Base-by-base conservation (phyloP, 2,329 filamentous ascomycete genomes). In the Neofusicoccum ribis region DNA sequence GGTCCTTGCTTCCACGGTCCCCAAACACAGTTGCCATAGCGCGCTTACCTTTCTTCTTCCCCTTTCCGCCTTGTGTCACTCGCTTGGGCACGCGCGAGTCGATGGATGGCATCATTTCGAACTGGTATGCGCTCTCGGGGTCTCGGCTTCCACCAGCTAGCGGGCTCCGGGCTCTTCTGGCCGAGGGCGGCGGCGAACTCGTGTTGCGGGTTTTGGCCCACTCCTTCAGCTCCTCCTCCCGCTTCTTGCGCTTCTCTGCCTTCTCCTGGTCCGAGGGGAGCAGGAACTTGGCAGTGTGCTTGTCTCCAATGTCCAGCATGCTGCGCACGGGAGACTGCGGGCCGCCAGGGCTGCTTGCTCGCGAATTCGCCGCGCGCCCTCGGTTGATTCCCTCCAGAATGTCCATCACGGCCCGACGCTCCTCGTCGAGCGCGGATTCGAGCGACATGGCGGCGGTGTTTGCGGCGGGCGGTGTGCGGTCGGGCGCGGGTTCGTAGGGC, bases 341-440 rank as follows among this genome's bases (percentile, higher is more conserved):
- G 62, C 68, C 71, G 65, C 83, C 85, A 51, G 88, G 86, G 63
- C 79, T 84, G 34, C 77, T 84, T 83, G 67, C 86, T 83, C 68
- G 88, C 85, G 66, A 67, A 50, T 65, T 51, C 37, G 64, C 56
- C 37, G 47, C 27, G 23, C 64, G 58, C 17, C 63, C 56, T 27
- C 54, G 56, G 44, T 66, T 66, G 58, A 68, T 69, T 50, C 83
- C 84, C 75, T 90, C 88, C 47, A 92, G 81, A 67, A 92, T 80
- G 54, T 87, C 88, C 69, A 92, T 81, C 44, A 93, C 88, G 78
- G 92, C 90, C 68, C 84, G 83, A 67, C 90, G 86, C 82, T 94
- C 91, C 81, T 92, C 89, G 74, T 93, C 91, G 68, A 93, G 83
- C 69, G 89, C 86, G 56, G 89, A 86, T 79, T 92, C 91, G 72